A percentile compares a stretch with the other conserved stretches of the same genome.
These are phyloP conservation scores for Pseudozyma tsukubaensis DNA, from an alignment of 1,284 basidiomycete genomes.

Conservation along the genomic window DNA sequence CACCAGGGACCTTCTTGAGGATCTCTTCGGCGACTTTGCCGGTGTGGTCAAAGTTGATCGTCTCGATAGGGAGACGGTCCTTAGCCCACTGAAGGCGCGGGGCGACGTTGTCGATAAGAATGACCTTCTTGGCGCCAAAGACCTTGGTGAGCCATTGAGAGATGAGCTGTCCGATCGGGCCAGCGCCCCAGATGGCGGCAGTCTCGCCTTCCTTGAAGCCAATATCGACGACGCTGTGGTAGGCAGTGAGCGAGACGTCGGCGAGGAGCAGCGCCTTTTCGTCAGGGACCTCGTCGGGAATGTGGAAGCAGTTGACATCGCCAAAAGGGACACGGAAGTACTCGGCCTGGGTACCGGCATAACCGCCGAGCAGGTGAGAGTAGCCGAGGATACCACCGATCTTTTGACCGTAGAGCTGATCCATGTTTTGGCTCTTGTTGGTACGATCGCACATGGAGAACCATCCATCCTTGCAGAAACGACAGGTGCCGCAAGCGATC, in stretches of 20 bases:
- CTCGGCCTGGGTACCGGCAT: conserved; percentile 76
- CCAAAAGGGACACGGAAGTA: conserved; percentile 76
- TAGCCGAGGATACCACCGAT: conserved; percentile 70
- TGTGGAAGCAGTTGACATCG: conserved; percentile 77
- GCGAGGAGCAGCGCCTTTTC: conserved; percentile 74
- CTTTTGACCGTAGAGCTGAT: conserved; percentile 75
- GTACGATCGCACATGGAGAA: conserved; percentile 80
- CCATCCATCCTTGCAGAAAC: conserved; percentile 79
- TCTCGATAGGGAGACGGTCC: conserved; percentile 74
- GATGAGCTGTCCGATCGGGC: conserved; percentile 76
- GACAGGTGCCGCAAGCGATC: conserved; percentile 80
- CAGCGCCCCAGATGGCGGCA: conserved; percentile 76
- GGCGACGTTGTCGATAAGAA: conserved; percentile 78
- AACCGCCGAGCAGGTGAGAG: conserved; percentile 80
- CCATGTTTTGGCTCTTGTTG: conserved; percentile 76
- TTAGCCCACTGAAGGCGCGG: conserved; percentile 76
- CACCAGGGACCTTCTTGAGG: conserved; percentile 75
- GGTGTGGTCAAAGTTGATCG: conserved; percentile 74
- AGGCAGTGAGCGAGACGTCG: conserved; percentile 80
- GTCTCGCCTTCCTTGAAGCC: conserved; percentile 77
- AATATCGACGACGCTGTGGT: conserved; percentile 78
- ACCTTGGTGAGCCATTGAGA: conserved; percentile 75
- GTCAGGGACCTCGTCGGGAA: conserved; percentile 72
- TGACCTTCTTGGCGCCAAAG: conserved; percentile 79
- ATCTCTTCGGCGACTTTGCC: conserved; percentile 75